Evolutionary conservation across 805 yeast genomes (phyloP).

Genomic region (Komagataella phaffii): DNA sequence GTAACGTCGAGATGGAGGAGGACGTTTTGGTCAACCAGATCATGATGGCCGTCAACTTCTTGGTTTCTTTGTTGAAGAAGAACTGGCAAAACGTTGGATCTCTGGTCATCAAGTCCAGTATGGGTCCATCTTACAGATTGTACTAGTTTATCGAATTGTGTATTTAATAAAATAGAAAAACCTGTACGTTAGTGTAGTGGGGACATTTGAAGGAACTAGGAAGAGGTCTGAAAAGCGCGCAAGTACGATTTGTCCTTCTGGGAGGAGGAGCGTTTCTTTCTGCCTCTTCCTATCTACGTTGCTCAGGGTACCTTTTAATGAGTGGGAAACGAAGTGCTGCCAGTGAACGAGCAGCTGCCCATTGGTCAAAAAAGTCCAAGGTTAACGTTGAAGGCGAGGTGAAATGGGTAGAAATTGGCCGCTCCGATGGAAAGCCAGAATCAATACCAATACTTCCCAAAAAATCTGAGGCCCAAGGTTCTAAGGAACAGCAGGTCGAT

Average conservation of each 20-base stretch:
- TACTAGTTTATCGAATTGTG: conserved; percentile 44
- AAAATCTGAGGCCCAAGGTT: background rate
- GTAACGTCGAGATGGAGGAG: conserved; percentile 99
- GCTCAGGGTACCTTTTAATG: conserved; percentile 1
- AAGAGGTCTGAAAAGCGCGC: background rate
- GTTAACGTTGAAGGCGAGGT: background rate
- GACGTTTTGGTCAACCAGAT: conserved; percentile 93
- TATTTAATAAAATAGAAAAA: background rate
- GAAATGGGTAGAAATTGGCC: background rate
- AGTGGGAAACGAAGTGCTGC: conserved; percentile 5
- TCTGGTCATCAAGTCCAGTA: conserved; percentile 95
- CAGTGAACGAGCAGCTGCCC: conserved; percentile 1
- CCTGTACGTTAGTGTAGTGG: conserved; percentile 4
- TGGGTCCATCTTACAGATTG: conserved; percentile 99
- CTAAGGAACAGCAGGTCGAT: background rate
- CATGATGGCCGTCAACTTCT: conserved; percentile 97
- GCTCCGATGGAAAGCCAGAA: background rate
- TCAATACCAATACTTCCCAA: background rate
- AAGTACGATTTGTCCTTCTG: background rate
- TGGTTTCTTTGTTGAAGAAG: conserved; percentile 98
- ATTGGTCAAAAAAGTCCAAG: conserved; percentile 1
- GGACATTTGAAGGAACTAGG: background rate
- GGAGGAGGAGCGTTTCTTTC: background rate
- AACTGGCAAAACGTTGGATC: conserved; percentile 99
- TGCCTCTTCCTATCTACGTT: background rate